Evolutionary conservation across 2,329 filamentous ascomycete species (phyloP).

Genomic region (Gnomoniopsis smithogilvyi): DNA sequence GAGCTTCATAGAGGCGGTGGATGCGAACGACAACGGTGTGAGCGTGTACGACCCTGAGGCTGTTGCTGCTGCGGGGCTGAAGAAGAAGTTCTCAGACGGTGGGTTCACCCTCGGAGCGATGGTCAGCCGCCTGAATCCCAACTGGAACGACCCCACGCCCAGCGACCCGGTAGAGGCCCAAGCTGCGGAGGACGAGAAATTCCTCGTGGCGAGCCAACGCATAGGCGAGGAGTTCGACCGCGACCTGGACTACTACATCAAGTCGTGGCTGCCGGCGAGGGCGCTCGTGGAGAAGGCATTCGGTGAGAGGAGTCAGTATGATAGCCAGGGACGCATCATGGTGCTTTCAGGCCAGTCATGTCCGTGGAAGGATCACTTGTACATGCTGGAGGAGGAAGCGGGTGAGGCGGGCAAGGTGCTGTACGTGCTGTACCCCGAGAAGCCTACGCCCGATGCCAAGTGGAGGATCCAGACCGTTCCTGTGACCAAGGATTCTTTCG

Average conservation of each 20-base stretch:
- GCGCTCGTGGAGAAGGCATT: constrained; percentile 76
- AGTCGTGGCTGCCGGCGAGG: constrained; percentile 84
- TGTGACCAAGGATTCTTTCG: constrained; percentile 78
- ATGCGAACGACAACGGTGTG: constrained; percentile 97
- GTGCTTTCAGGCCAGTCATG: constrained; percentile 75
- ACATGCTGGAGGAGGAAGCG: constrained; percentile 71
- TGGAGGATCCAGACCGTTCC: constrained; percentile 96
- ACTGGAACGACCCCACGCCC: constrained; percentile 67
- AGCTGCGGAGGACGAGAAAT: constrained; percentile 75
- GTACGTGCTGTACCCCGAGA: constrained; percentile 92
- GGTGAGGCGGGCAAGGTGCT: constrained; percentile 57
- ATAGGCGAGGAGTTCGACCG: constrained; percentile 87
- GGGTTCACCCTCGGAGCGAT: constrained; percentile 83
- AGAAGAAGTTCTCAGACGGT: constrained; percentile 80
- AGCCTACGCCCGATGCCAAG: constrained; percentile 68
- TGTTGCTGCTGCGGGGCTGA: constrained; percentile 65
- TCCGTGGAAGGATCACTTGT: constrained; percentile 96
- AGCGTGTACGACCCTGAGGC: constrained; percentile 72
- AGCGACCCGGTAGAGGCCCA: constrained; percentile 58
- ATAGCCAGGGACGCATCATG: constrained; percentile 74
- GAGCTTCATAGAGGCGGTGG: constrained; percentile 91
- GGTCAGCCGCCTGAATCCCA: constrained; percentile 75
- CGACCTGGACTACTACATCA: constrained; percentile 72
- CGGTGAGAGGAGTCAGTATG: constrained; percentile 61
- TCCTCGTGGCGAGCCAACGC: constrained; percentile 71